These are phyloP conservation scores for Boletellus deceptivus DNA, from an alignment of 1,284 basidiomycete species.

Conservation along the genomic window DNA sequence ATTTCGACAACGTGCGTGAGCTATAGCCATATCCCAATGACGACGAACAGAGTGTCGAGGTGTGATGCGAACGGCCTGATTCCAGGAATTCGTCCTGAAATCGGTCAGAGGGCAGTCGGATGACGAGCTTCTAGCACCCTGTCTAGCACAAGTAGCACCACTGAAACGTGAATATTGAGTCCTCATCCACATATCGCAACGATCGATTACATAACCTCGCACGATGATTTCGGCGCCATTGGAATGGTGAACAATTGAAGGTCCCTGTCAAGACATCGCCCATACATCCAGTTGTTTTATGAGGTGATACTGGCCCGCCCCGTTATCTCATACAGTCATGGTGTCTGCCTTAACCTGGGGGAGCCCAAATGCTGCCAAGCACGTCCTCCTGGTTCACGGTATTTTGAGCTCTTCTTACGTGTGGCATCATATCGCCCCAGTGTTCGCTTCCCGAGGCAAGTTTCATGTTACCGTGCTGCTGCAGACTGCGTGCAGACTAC, in stretches of 20 bases:
- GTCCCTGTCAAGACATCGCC: too few species aligned
- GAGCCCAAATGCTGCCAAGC: conserved; percentile 16
- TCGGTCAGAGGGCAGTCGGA: too few species aligned
- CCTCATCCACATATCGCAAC: too few species aligned
- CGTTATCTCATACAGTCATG: neutral
- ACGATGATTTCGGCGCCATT: too few species aligned
- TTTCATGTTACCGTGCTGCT: neutral
- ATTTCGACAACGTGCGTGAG: neutral
- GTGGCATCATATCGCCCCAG: conserved; percentile 10
- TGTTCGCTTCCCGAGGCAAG: conserved; percentile 15
- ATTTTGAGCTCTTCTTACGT: conserved; percentile 2
- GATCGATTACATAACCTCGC: too few species aligned
- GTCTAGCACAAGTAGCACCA: too few species aligned
- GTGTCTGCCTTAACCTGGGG: conserved; percentile 15
- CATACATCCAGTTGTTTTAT: neutral
- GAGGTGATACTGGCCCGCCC: neutral
- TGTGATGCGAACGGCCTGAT: too few species aligned
- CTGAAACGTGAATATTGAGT: too few species aligned
- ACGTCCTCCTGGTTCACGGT: conserved; percentile 19
- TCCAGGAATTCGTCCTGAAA: too few species aligned
- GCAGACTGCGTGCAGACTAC: neutral
- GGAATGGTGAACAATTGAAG: too few species aligned
- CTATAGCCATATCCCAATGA: neutral
- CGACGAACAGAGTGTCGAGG: neutral
- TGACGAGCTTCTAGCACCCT: too few species aligned